Conservation (phyloP, 176 grass and related monocot genomes). For the Raddia guianensis region DNA sequence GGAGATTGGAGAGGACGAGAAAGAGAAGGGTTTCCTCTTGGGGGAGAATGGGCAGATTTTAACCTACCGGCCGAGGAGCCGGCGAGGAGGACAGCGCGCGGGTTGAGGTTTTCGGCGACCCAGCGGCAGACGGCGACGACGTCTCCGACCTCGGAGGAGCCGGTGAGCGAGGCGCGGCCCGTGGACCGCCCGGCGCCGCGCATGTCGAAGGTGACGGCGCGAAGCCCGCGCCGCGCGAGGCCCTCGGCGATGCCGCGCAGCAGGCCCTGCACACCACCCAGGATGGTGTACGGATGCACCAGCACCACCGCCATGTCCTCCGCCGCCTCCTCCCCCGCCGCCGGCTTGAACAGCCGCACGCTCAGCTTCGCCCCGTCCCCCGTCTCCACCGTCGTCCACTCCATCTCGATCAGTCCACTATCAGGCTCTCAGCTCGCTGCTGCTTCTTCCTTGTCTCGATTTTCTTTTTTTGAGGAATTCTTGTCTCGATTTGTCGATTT, state of each 20-base stretch:
- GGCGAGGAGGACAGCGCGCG: slow-evolving; percentile 64
- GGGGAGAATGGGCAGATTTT: neutral
- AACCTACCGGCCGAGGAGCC: slow-evolving; percentile 80
- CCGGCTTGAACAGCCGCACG: slow-evolving; percentile 73
- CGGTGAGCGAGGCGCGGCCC: slow-evolving; percentile 76
- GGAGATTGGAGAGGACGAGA: neutral
- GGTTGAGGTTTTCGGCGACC: slow-evolving; percentile 65
- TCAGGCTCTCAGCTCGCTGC: slow-evolving; percentile 14
- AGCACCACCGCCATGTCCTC: slow-evolving; percentile 71
- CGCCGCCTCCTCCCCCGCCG: slow-evolving; percentile 35
- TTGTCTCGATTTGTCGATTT: slow-evolving; percentile 8
- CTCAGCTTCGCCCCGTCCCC: slow-evolving; percentile 80
- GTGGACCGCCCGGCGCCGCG: slow-evolving; percentile 83
- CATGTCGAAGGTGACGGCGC: slow-evolving; percentile 95
- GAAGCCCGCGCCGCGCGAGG: slow-evolving; percentile 58
- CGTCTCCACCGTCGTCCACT: slow-evolving; percentile 76
- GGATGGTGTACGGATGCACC: slow-evolving; percentile 89
- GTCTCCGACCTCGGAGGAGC: slow-evolving; percentile 75
- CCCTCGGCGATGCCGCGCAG: slow-evolving; percentile 86
- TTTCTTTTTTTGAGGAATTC: neutral
- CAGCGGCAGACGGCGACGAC: slow-evolving; percentile 82
- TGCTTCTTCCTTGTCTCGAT: slow-evolving; percentile 23
- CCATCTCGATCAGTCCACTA: slow-evolving; percentile 48
- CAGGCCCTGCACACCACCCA: slow-evolving; percentile 92
- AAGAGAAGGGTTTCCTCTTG: neutral